phyloP scores from a whole-genome alignment of 2,329 filamentous ascomycete species.

The Beauveria sp. region DNA sequence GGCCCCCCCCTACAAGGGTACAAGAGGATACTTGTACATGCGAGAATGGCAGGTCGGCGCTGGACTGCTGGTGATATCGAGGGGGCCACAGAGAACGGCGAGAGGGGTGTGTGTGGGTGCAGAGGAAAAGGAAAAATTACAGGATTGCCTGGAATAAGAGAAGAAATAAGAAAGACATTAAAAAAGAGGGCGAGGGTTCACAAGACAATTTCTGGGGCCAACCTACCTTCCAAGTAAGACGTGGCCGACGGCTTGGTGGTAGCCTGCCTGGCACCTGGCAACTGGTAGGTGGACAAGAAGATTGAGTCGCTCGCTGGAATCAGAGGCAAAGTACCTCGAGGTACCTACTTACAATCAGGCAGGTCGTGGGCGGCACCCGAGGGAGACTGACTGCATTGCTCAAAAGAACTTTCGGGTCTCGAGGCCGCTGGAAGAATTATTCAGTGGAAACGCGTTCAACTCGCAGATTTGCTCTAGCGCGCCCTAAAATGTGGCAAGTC shows the following conservation, averaged over 20 bases:
- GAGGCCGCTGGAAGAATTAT: neutral
- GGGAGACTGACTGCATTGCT: too few species aligned
- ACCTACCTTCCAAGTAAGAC: neutral
- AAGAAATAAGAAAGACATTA: neutral
- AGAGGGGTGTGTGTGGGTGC: conserved; percentile 1
- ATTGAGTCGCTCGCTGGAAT: neutral
- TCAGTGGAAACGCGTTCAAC: neutral
- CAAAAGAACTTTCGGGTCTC: neutral
- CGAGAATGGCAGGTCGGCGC: neutral
- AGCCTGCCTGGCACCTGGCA: too few species aligned
- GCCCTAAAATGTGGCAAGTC: neutral
- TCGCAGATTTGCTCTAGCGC: neutral
- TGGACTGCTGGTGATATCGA: neutral
- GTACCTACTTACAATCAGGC: neutral
- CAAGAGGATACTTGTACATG: conserved; percentile 7
- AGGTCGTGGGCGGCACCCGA: too few species aligned
- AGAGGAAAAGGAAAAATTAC: neutral
- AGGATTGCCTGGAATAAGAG: neutral
- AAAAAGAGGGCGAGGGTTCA: neutral
- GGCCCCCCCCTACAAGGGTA: too few species aligned
- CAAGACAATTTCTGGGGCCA: conserved; percentile 6
- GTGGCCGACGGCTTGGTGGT: neutral
- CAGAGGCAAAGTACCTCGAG: neutral
- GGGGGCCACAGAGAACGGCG: neutral
- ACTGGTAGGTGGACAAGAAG: too few species aligned